Evolutionary conservation across 208 protist species (phyloP).

Genomic region (Hexamita inflata): DNA sequence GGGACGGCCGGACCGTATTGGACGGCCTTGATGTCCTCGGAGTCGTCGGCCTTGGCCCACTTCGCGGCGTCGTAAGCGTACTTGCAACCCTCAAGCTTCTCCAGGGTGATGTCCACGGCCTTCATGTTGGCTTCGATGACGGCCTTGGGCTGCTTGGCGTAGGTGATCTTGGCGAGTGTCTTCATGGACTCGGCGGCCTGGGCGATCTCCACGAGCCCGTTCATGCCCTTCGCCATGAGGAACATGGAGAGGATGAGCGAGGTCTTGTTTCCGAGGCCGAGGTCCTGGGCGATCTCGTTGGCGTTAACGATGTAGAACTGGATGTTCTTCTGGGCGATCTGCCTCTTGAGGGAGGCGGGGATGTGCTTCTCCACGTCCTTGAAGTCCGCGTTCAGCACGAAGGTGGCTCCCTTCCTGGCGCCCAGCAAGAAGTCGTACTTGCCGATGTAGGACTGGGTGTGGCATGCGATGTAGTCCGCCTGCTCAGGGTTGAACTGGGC

Average conservation of each 20-base stretch:
- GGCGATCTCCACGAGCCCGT: neutral
- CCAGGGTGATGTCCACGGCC: conserved; percentile 23
- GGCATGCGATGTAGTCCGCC: conserved; percentile 55
- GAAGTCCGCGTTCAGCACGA: neutral
- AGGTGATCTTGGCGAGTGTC: conserved; percentile 17
- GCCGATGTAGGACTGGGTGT: conserved; percentile 52
- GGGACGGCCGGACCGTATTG: conserved; percentile 40
- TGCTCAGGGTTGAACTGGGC: conserved; percentile 48
- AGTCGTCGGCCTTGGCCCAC: no score
- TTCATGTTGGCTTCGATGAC: conserved; percentile 35
- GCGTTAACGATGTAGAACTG: conserved; percentile 51
- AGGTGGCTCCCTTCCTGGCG: neutral
- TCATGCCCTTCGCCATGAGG: neutral
- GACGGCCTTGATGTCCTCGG: neutral
- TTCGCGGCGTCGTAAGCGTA: neutral
- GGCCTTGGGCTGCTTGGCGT: conserved; percentile 19
- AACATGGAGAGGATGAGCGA: neutral
- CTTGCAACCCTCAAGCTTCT: neutral
- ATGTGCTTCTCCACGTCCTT: conserved; percentile 40
- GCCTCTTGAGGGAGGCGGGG: conserved; percentile 42
- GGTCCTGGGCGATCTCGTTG: conserved; percentile 36
- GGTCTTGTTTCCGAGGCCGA: conserved; percentile 33
- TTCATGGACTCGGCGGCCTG: conserved; percentile 22
- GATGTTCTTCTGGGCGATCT: conserved; percentile 42
- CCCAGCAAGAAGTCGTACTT: neutral